Conservation (phyloP, 257 asterid genomes). For the Handroanthus guayacan region DNA sequence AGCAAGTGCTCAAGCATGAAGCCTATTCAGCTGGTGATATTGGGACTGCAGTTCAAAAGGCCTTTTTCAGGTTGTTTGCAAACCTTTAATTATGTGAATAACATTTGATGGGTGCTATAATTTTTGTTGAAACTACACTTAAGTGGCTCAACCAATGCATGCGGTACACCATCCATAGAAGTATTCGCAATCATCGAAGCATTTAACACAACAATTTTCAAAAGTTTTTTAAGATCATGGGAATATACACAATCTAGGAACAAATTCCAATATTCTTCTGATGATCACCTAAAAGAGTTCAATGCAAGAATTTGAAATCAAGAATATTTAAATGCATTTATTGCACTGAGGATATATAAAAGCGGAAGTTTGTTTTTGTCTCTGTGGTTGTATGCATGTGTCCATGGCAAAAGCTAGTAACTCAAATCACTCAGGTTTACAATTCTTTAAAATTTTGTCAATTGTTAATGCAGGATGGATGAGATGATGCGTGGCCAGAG, state of each 20-base stretch:
- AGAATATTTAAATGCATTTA: background rate
- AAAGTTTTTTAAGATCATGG: background rate
- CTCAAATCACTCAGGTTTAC: background rate
- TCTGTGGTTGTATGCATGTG: background rate
- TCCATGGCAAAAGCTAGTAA: conserved; percentile 19
- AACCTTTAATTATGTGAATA: conserved; percentile 20
- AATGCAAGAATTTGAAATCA: conserved; percentile 6
- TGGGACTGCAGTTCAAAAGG: conserved; percentile 81
- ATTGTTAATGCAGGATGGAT: conserved; percentile 81
- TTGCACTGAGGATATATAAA: background rate
- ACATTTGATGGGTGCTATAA: background rate
- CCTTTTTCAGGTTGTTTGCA: conserved; percentile 81
- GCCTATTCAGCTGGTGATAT: conserved; percentile 82
- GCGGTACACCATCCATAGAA: conserved; percentile 1
- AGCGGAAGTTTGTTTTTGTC: background rate
- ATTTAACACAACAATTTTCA: background rate
- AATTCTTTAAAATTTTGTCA: conserved; percentile 10
- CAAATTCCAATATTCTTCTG: conserved; percentile 10
- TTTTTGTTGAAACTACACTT: background rate
- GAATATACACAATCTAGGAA: background rate
- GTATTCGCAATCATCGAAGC: conserved; percentile 2
- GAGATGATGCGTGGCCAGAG: conserved; percentile 99
- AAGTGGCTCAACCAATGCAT: background rate
- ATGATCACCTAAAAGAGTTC: conserved; percentile 1
- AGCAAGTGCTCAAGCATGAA: conserved; percentile 91